Conservation (phyloP, 768 basidiomycete genomes). For the Neoboletus subvelutipes region DNA sequence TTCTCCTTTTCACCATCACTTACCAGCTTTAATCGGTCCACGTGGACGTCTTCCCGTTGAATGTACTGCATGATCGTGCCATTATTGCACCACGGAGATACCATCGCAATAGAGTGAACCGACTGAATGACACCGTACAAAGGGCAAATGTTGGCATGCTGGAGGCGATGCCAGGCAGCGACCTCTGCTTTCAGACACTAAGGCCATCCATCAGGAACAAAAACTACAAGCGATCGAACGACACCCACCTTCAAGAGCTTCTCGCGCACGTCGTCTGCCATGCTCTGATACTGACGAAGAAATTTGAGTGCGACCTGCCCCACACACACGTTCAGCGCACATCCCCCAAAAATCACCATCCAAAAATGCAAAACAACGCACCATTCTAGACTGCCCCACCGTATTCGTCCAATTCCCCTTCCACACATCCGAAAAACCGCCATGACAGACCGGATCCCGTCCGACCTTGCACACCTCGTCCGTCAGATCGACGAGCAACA, state of each 20-base stretch:
- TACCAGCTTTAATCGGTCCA: constrained; percentile 50
- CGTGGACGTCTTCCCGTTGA: constrained; percentile 37
- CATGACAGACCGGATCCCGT: constrained; percentile 48
- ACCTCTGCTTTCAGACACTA: constrained; percentile 57
- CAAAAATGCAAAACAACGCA: constrained; percentile 1
- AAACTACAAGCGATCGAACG: not conserved
- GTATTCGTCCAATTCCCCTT: constrained; percentile 54
- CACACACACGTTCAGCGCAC: constrained; percentile 1
- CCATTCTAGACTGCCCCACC: constrained; percentile 33
- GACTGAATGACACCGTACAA: constrained; percentile 56
- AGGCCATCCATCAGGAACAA: not conserved
- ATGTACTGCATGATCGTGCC: constrained; percentile 55
- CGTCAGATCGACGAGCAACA: constrained; percentile 53
- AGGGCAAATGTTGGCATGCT: constrained; percentile 54
- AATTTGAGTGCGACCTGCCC: constrained; percentile 57
- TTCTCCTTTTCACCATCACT: too few relatives aligned
- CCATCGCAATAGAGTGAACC: constrained; percentile 55
- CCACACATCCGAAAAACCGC: constrained; percentile 63
- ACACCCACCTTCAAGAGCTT: constrained; percentile 47
- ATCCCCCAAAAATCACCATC: too few relatives aligned
- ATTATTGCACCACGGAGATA: constrained; percentile 63
- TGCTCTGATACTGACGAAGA: constrained; percentile 45
- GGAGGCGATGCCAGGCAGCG: constrained; percentile 55
- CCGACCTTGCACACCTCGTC: constrained; percentile 52
- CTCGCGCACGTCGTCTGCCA: constrained; percentile 51